Base-by-base conservation (phyloP, 73 alveolate species). In the Stentor coeruleus region DNA sequence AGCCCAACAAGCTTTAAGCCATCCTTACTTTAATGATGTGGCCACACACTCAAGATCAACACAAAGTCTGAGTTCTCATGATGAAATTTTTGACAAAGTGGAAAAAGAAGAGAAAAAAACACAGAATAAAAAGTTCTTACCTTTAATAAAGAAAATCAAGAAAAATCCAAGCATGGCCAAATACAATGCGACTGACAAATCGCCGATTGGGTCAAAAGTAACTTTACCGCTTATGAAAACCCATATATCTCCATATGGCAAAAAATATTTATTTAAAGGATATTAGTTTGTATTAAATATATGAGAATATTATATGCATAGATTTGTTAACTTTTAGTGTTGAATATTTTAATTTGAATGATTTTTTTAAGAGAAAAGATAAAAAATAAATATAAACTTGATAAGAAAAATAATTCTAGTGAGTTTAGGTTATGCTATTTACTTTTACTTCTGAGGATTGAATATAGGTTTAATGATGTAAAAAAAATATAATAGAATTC, bases 11-110 rank as follows among this genome's bases (percentile, higher is more conserved):
- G 95, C 95, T 2, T 55, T 91, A 58, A 80, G 88, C 81, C 95
- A 91, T 74, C 91, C 91, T 15, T 91, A 88, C 72, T 91, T 91
- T 86, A 77, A 88, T 59, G 97, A 91, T 40, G 82, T 89, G 30
- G 90, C 88, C 66, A 91, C 82, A 26, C 79, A 49, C 66, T 11
- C 66, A 6, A 6, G 66, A 11, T 49, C 66, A 6, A 49, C 66
- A 11, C 66, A 49, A 20, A 49, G 66, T 49, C 66, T 49, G 28
- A 6, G 20, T 49, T 49, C 66, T 11, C 6, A 49, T 20, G 66
- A 49, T 20, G 66, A 49, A 11, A 20, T 49, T 49, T 49, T 49
- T 20, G 66, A 49, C 66, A 49, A 49, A 20, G 20, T 49, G 66
- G 66, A 11, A 11, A 6, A 6, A 49, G 66, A 49, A 49, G 66